A percentile compares a stretch with the other conserved stretches of the same genome.
phyloP scores from a whole-genome alignment of 176 grass and related monocot species.

The Oryza glumipatula region DNA sequence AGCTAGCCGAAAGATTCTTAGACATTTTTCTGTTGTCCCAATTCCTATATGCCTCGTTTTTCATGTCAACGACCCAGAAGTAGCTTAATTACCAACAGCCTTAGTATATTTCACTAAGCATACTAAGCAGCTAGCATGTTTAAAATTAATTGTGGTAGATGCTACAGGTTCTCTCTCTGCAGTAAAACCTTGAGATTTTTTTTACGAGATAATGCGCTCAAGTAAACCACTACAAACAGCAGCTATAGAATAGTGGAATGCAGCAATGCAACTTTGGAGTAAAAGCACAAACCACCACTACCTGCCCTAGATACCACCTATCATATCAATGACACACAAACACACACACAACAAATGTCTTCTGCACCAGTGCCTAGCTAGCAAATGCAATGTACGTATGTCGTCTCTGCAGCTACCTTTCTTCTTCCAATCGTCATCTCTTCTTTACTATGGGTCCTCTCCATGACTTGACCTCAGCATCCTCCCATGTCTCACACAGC shows the following conservation, averaged over 20 bases:
- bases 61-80: too few relatives aligned
- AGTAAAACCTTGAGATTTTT: neutral
- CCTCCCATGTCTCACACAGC: neutral
- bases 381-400: too few relatives aligned
- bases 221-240: neutral
- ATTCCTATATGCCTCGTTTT: too few relatives aligned
- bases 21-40: too few relatives aligned
- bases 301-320: neutral
- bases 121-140: too few relatives aligned
- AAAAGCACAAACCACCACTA: neutral
- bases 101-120: too few relatives aligned
- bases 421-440: neutral
- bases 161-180: neutral
- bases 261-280: neutral
- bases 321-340: too few relatives aligned
- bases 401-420: neutral
- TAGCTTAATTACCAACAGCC: too few relatives aligned
- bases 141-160: too few relatives aligned
- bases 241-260: neutral
- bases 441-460: neutral
- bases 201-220: neutral
- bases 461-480: neutral
- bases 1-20: too few relatives aligned
- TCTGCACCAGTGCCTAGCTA: neutral
- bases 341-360: too few relatives aligned